A percentile compares a stretch with the other conserved stretches of the same genome.
These are phyloP conservation scores for Dianthus caryophyllus DNA, from an alignment of 148 eudicot genomes.

Conservation along the genomic window DNA sequence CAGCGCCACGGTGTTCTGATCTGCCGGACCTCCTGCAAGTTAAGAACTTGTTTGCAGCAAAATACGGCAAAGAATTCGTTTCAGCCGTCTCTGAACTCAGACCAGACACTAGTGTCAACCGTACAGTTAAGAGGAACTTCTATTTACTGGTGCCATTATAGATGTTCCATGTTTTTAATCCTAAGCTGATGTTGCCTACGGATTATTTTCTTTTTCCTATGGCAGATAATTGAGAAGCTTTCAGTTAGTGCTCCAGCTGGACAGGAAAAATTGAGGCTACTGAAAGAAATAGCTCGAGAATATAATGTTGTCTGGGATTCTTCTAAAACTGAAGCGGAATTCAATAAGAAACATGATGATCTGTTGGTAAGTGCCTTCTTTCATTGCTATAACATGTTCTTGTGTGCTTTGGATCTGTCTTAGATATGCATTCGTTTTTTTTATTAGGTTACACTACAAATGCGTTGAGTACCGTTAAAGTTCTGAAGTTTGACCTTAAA, in stretches of 20 bases:
- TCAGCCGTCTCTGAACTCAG: slow-evolving; percentile 89
- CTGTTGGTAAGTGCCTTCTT: slow-evolving; percentile 57
- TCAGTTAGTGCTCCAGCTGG: slow-evolving; percentile 69
- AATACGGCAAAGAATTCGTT: slow-evolving; percentile 91
- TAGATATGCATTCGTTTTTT: background rate
- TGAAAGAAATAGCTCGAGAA: slow-evolving; percentile 82
- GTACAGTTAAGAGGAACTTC: slow-evolving; percentile 67
- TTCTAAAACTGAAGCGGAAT: slow-evolving; percentile 72
- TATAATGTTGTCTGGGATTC: slow-evolving; percentile 73
- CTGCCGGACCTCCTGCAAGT: slow-evolving; percentile 80
- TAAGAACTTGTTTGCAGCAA: slow-evolving; percentile 72
- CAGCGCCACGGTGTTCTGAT: slow-evolving; percentile 96
- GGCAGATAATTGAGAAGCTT: slow-evolving; percentile 89
- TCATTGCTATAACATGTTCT: slow-evolving; percentile 3
- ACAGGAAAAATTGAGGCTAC: slow-evolving; percentile 50
- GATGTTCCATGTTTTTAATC: background rate
- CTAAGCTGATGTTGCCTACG: background rate
- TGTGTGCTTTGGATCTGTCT: background rate
- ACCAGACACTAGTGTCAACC: slow-evolving; percentile 93
- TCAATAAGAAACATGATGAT: slow-evolving; percentile 77
- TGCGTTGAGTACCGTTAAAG: too few relatives aligned
- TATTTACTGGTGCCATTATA: background rate
- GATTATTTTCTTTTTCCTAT: slow-evolving; percentile 5
- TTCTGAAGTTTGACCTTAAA: too few relatives aligned
- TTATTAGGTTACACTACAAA: too few relatives aligned